Base-by-base conservation (phyloP, 441 rosid genomes). In the Hura crepitans region DNA sequence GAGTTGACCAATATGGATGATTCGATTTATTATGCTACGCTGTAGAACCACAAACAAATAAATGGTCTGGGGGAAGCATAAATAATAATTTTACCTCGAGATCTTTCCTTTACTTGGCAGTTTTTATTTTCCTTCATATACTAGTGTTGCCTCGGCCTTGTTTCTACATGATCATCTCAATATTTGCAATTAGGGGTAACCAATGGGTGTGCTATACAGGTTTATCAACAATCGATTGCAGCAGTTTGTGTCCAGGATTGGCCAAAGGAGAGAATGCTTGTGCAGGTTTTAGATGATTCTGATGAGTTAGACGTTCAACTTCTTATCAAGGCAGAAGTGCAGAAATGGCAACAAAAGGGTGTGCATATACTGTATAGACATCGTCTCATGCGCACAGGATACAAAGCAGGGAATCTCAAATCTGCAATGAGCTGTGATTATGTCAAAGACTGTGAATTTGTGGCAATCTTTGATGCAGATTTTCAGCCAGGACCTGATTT, bases 401-500 rank as follows among this genome's bases (percentile, higher is more conserved):
- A 90, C 79, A 92, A 92, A 82, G 98, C 98, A 20, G 98, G 98
- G 55, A 92, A 92, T 75, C 96, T 92, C 69, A 92, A 90, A 75
- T 91, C 96, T 81, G 98, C 98, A 51, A 90, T 92, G 98, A 77
- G 74, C 65, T 92, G 96, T 65, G 96, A 90, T 42, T 89, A 92
- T 69, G 90, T 92, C 2, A 87, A 89, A 76, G 90, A 90, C 75
- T 92, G 85, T n/a, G 95, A 92, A 74, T 92, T 82, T 78, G 97
- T 92, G 62, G 87, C 97, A 2, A 92, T 92, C 65, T 92, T 92
- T 75, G 98, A 92, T 74, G 95, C 98, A 3, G 98, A 92, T 85
- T 92, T 92, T 76, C 98, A 90, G 86, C 98, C 98, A 17, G 85
- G 81, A 28, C 83, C 96, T 11, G 93, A 92, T 81, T 90, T 90